Evolutionary conservation across 78 protist genomes (phyloP).

Genomic region (Chrysochromulina tobinii): DNA sequence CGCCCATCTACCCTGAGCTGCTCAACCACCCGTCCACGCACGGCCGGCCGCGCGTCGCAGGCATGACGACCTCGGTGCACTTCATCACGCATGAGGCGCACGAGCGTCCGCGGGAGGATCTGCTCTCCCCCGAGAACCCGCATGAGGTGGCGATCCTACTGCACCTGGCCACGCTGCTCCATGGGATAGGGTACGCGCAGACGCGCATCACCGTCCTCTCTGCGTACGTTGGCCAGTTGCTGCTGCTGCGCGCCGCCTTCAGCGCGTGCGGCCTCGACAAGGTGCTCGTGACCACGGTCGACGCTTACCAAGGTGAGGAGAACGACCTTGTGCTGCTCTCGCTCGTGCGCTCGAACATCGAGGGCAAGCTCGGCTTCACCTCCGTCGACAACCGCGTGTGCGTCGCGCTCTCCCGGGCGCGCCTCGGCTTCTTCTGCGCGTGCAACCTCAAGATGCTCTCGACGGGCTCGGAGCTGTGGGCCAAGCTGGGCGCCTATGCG

Average conservation of each 20-base stretch:
- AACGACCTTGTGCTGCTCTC: conserved; percentile 58
- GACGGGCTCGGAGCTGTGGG: not conserved
- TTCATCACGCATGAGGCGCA: conserved; percentile 36
- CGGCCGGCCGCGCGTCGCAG: conserved; percentile 7
- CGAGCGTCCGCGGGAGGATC: not conserved
- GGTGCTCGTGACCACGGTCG: not conserved
- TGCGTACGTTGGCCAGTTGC: conserved; percentile 79
- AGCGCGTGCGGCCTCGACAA: not conserved
- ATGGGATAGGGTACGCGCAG: not conserved
- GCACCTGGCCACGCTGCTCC: not conserved
- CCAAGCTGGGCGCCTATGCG: not conserved
- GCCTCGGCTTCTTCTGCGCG: conserved; percentile 50
- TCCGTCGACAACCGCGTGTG: conserved; percentile 43
- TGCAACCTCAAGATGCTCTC: conserved; percentile 37
- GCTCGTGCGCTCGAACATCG: conserved; percentile 55
- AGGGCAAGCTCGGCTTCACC: conserved; percentile 59
- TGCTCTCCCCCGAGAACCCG: conserved; percentile 10
- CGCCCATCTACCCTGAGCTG: conserved; percentile 28
- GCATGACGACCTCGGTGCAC: not conserved
- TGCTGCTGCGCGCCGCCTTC: too few species aligned
- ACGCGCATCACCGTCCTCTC: conserved; percentile 65
- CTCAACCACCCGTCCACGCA: not conserved
- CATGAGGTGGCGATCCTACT: conserved; percentile 26
- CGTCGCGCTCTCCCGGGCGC: conserved; percentile 70
- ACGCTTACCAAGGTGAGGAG: conserved; percentile 64